Percentiles rank a stretch among this genome's conserved stretches.
Conservation (phyloP, 768 basidiomycete genomes). For the Tulasnella sp. region DNA sequence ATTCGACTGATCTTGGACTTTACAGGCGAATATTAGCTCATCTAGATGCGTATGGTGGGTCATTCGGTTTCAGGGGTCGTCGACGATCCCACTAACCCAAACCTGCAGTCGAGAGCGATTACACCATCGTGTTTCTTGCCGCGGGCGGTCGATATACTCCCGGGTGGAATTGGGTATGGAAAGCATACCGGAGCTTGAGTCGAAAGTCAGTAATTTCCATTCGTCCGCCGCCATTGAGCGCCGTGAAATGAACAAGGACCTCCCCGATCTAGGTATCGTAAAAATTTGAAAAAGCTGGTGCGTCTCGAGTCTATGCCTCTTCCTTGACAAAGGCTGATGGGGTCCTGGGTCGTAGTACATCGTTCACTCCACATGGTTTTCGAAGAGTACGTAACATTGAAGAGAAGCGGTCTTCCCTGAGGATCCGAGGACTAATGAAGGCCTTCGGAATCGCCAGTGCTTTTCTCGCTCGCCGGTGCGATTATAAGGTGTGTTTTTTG, state of each 20-base stretch:
- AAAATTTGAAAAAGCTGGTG: slow-evolving; percentile 78
- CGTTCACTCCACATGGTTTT: slow-evolving; percentile 80
- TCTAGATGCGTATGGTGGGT: slow-evolving; percentile 68
- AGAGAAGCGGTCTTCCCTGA: not conserved
- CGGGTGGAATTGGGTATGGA: slow-evolving; percentile 88
- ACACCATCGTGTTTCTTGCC: slow-evolving; percentile 80
- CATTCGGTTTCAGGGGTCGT: not conserved
- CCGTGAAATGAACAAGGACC: not conserved
- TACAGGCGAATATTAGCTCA: slow-evolving; percentile 66
- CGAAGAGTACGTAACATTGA: slow-evolving; percentile 53
- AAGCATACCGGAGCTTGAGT: slow-evolving; percentile 70
- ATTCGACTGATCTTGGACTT: slow-evolving; percentile 13
- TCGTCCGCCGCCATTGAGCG: not conserved
- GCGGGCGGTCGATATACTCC: slow-evolving; percentile 68
- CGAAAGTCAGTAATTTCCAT: slow-evolving; percentile 39
- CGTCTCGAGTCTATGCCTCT: slow-evolving; percentile 26
- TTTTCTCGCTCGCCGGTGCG: slow-evolving; percentile 80
- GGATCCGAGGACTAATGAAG: not conserved
- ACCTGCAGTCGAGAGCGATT: slow-evolving; percentile 80
- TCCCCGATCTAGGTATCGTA: slow-evolving; percentile 46
- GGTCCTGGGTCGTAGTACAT: slow-evolving; percentile 50
- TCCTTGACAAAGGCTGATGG: not conserved
- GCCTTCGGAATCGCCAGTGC: slow-evolving; percentile 43
- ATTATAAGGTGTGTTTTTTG: slow-evolving; percentile 59
- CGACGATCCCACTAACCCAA: not conserved